Evolutionary conservation across 2,329 filamentous ascomycete species (phyloP).

Genomic region (Aspergillus texensis): DNA sequence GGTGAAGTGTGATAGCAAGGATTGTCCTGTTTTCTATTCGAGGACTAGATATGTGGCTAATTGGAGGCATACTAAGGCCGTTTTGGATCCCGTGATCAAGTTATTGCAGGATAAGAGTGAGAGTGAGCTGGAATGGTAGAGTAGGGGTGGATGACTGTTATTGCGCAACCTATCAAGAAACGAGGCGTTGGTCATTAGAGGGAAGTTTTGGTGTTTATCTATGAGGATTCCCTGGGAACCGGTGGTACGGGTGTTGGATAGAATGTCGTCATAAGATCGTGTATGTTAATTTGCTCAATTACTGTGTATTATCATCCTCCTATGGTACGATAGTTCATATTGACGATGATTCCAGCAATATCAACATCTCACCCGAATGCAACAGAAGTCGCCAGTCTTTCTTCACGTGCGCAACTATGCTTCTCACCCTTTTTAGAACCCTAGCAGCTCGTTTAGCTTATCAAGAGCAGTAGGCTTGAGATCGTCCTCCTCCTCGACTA

Average conservation of each 20-base stretch:
- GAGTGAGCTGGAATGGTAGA: slow-evolving; percentile 42
- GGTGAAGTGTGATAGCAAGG: slow-evolving; percentile 84
- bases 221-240: not conserved
- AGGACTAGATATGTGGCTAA: slow-evolving; percentile 41
- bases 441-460: slow-evolving; percentile 24
- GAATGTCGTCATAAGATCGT: not conserved
- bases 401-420: not conserved
- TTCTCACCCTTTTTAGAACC: slow-evolving; percentile 5
- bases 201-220: not conserved
- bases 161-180: not conserved
- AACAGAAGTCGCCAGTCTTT: not conserved
- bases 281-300: not conserved
- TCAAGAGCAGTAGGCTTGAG: slow-evolving; percentile 31
- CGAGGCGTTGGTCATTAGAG: not conserved
- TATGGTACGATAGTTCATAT: not conserved
- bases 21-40: slow-evolving; percentile 87
- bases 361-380: not conserved
- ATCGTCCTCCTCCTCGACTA: slow-evolving; percentile 28
- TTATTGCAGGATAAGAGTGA: slow-evolving; percentile 39
- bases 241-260: not conserved
- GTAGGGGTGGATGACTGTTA: not conserved
- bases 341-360: not conserved
- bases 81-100: slow-evolving; percentile 40
- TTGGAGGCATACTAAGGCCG: slow-evolving; percentile 40
- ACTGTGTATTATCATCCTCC: not conserved